Evolutionary conservation across 106 monocot genomes (phyloP).

Genomic region (Dendrobium chrysotoxum): DNA sequence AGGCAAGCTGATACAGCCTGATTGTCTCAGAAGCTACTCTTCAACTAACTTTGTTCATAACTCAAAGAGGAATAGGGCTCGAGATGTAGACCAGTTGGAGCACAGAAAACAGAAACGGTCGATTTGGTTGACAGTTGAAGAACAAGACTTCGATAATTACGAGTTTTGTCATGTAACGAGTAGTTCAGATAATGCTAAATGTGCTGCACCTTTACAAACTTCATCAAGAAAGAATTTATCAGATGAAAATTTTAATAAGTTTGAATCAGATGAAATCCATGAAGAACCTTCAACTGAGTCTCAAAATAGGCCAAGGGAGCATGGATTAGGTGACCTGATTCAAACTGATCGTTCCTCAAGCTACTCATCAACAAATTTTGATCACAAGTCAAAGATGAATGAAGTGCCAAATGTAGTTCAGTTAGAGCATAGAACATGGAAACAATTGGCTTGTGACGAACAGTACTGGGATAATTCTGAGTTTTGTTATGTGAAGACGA

Average conservation of each 20-base stretch:
- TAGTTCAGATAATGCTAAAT: not conserved
- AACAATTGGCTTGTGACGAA: constrained; percentile 8
- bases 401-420: not conserved
- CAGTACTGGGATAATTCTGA: not conserved
- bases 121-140: constrained; percentile 2
- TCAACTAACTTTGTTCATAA: constrained; percentile 24
- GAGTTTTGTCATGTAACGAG: constrained; percentile 2
- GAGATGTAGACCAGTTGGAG: constrained; percentile 2
- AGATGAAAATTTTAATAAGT: not conserved
- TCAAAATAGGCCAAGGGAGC: not conserved
- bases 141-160: not conserved
- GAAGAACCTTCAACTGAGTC: constrained; percentile 3
- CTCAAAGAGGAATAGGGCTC: not conserved
- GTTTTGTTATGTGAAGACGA: not conserved
- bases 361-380: constrained; percentile 26
- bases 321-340: not conserved
- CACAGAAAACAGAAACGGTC: not conserved
- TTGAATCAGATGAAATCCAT: no score
- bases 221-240: not conserved
- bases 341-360: constrained; percentile 42
- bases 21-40: constrained; percentile 35
- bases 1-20: constrained; percentile 14
- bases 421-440: not conserved
- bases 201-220: no score
- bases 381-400: constrained; percentile 7